phyloP scores from a whole-genome alignment of 73 alveolate species.

The Paramecium biaurelia region DNA sequence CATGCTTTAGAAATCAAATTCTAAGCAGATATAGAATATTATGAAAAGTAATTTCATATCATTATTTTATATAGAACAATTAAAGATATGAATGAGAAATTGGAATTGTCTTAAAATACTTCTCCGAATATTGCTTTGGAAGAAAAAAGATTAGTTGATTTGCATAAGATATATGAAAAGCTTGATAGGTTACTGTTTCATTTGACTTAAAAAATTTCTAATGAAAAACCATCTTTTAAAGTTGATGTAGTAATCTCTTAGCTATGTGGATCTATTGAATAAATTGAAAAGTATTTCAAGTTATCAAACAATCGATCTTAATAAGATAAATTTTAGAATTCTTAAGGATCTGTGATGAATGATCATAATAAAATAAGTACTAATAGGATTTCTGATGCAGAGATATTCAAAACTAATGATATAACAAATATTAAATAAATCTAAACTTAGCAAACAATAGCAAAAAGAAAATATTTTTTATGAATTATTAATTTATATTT shows the following conservation, averaged over 20 bases:
- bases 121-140: neutral
- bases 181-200: neutral
- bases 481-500: neutral
- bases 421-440: neutral
- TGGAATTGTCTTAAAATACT: neutral
- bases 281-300: neutral
- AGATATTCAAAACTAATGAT: neutral
- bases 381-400: neutral
- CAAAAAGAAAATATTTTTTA: conserved; percentile 16
- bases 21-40: neutral
- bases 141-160: neutral
- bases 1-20: neutral
- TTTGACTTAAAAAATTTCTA: neutral
- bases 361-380: neutral
- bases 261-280: neutral
- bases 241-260: neutral
- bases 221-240: neutral
- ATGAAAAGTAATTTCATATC: neutral
- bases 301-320: neutral
- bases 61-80: neutral
- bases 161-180: neutral
- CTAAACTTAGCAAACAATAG: neutral
- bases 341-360: neutral
- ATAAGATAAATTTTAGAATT: neutral
- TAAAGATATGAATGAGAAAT: neutral